Percentiles rank a stretch among this genome's conserved stretches.
Evolutionary conservation across 106 monocot genomes (phyloP).

Genomic region (Alisma plantagoaquatica): DNA sequence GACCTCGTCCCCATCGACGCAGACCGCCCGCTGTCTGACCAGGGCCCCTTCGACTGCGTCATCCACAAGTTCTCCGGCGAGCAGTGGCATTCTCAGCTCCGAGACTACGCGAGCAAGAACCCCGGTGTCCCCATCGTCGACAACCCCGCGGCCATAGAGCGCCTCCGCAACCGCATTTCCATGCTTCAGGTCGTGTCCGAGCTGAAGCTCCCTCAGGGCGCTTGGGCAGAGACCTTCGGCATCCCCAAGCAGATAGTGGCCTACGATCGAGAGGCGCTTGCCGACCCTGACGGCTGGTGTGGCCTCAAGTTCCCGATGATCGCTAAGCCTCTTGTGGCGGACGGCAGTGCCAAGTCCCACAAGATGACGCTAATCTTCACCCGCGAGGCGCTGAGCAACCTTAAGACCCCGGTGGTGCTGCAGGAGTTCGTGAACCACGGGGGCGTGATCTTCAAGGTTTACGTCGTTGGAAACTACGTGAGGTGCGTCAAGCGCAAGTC

Average conservation of each 20-base stretch:
- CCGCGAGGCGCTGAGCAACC: slow-evolving; percentile 9
- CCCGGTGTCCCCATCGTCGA: slow-evolving; percentile 11
- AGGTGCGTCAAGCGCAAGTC: slow-evolving; percentile 37
- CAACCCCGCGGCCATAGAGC: slow-evolving; percentile 27
- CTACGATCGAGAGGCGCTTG: slow-evolving; percentile 20
- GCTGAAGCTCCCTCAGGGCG: slow-evolving; percentile 14
- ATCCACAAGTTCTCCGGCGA: slow-evolving; percentile 15
- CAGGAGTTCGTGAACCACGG: slow-evolving; percentile 30
- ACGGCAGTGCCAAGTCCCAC: slow-evolving; percentile 23
- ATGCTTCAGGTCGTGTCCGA: slow-evolving; percentile 55
- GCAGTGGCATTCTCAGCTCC: slow-evolving; percentile 27
- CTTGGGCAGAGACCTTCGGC: slow-evolving; percentile 30
- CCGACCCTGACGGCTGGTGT: slow-evolving; percentile 10
- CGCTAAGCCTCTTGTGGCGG: slow-evolving; percentile 22
- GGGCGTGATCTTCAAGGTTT: slow-evolving; percentile 24
- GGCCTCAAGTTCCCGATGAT: slow-evolving; percentile 10
- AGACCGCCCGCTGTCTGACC: slow-evolving; percentile 3
- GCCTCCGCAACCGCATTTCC: slow-evolving; percentile 49
- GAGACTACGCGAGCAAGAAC: not conserved
- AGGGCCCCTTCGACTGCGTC: slow-evolving; percentile 19
- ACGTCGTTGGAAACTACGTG: slow-evolving; percentile 19
- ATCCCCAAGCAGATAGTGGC: slow-evolving; percentile 51
- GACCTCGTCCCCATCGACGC: slow-evolving; percentile 27
- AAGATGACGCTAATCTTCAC: slow-evolving; percentile 17
- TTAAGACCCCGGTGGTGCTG: slow-evolving; percentile 18